A percentile compares a stretch with the other conserved stretches of the same genome.
Conservation (phyloP, 176 grass and related monocot species). For the Leersia perrieri region DNA sequence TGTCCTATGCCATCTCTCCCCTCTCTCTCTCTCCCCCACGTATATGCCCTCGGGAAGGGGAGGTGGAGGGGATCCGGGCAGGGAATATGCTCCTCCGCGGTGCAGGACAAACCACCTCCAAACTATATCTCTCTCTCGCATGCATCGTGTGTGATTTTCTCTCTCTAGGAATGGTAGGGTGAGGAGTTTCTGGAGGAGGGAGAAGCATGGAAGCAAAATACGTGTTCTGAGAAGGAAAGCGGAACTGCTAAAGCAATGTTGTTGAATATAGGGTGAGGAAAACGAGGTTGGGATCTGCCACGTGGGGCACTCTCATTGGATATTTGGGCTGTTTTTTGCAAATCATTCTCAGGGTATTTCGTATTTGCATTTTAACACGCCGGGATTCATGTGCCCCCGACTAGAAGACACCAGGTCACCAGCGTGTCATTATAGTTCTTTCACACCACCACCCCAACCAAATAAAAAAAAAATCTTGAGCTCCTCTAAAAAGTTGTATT, state of each 20-base stretch:
- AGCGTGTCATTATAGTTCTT: no score
- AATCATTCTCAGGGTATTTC: rapidly evolving
- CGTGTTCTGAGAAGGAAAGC: neutral
- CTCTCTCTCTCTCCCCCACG: conserved; percentile 12
- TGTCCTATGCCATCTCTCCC: conserved; percentile 19
- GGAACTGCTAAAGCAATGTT: neutral
- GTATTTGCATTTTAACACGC: neutral
- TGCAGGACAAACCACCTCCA: neutral
- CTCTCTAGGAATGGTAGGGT: neutral
- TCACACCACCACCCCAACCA: no score
- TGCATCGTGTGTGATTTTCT: neutral
- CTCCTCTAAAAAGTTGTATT: no score
- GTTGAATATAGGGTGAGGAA: neutral
- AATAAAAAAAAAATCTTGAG: neutral
- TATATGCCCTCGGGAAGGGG: conserved; percentile 16
- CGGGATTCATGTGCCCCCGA: no score
- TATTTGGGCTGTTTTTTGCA: neutral
- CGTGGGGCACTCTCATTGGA: neutral
- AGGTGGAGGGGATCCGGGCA: conserved; percentile 45
- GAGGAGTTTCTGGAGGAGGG: conserved; percentile 14
- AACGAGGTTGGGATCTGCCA: neutral
- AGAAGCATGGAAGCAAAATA: neutral
- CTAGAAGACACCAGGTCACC: no score
- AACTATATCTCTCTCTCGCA: neutral
- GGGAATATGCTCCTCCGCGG: conserved; percentile 62